These are phyloP conservation scores for Fusarium xylarioides DNA, from an alignment of 2,329 filamentous ascomycete genomes.

Conservation along the genomic window DNA sequence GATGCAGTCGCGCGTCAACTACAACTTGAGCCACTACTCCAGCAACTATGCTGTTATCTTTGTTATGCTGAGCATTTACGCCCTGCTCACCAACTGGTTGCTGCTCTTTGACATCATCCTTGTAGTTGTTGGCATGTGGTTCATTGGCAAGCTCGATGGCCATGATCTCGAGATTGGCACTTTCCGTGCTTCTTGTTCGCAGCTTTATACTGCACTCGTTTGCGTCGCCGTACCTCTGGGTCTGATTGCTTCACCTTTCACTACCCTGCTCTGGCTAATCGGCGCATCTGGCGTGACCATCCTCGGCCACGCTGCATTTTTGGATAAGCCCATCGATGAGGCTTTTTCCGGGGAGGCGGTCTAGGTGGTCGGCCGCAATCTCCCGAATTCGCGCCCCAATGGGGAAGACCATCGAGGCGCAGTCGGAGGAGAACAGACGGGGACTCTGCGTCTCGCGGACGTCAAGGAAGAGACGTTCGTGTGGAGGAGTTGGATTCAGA, in stretches of 20 bases:
- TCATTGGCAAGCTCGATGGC: constrained; percentile 90
- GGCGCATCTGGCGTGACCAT: constrained; percentile 94
- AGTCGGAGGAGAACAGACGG: constrained; percentile 70
- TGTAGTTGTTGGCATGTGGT: constrained; percentile 85
- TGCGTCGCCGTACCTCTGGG: constrained; percentile 85
- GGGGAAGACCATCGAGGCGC: constrained; percentile 99
- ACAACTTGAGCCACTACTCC: constrained; percentile 96
- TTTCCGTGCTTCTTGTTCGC: constrained; percentile 84
- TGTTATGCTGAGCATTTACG: constrained; percentile 95
- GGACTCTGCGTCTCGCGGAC: constrained; percentile 52
- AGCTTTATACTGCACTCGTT: constrained; percentile 91
- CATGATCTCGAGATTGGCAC: constrained; percentile 87
- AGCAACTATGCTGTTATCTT: constrained; percentile 98
- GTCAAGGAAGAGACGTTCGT: constrained; percentile 48
- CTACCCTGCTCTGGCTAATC: constrained; percentile 92
- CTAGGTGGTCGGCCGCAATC: constrained; percentile 99
- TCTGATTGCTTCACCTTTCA: constrained; percentile 84
- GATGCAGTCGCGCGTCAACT: constrained; percentile 91
- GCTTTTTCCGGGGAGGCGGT: constrained; percentile 99
- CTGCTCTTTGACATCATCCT: constrained; percentile 94
- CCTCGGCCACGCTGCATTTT: constrained; percentile 90
- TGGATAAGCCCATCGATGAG: constrained; percentile 99
- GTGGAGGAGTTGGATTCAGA: constrained; percentile 76
- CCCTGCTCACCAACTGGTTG: constrained; percentile 84
- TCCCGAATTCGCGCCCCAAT: constrained; percentile 92